These are phyloP conservation scores for Bruguiera sexangula DNA, from an alignment of 345 rosid species.

Conservation along the genomic window DNA sequence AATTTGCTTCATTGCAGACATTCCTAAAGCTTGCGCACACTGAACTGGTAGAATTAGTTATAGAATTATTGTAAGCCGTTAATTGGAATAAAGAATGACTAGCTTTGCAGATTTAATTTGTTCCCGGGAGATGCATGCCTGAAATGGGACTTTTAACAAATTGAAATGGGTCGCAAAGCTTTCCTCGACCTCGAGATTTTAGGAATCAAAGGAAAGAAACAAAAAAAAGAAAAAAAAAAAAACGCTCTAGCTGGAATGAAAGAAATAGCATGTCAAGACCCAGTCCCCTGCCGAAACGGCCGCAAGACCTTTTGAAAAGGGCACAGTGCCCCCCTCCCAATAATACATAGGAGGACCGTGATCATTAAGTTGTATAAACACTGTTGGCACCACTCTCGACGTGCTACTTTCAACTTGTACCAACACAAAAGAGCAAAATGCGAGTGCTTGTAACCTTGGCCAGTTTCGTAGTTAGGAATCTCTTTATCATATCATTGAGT, in stretches of 20 bases:
- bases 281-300: constrained; percentile 9
- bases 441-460: constrained; percentile 22
- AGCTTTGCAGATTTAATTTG: too few relatives aligned
- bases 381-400: constrained; percentile 18
- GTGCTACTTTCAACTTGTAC: constrained; percentile 7
- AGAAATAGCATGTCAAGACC: constrained; percentile 12
- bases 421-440: constrained; percentile 6
- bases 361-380: constrained; percentile 3
- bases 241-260: constrained; percentile 16
- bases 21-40: background rate
- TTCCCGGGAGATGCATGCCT: too few relatives aligned
- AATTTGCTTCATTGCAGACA: background rate
- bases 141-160: too few relatives aligned
- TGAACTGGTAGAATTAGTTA: too few relatives aligned
- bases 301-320: constrained; percentile 12
- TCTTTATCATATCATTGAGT: background rate
- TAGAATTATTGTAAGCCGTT: too few relatives aligned
- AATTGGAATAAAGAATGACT: too few relatives aligned
- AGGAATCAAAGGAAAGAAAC: too few relatives aligned
- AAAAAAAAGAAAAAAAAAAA: constrained; percentile 2
- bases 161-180: too few relatives aligned
- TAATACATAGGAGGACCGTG: background rate
- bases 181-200: too few relatives aligned
- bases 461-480: constrained; percentile 14
- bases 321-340: constrained; percentile 3